Conservation (phyloP, 352 stramenopile genomes). For the Globisporangium emineosum region DNA sequence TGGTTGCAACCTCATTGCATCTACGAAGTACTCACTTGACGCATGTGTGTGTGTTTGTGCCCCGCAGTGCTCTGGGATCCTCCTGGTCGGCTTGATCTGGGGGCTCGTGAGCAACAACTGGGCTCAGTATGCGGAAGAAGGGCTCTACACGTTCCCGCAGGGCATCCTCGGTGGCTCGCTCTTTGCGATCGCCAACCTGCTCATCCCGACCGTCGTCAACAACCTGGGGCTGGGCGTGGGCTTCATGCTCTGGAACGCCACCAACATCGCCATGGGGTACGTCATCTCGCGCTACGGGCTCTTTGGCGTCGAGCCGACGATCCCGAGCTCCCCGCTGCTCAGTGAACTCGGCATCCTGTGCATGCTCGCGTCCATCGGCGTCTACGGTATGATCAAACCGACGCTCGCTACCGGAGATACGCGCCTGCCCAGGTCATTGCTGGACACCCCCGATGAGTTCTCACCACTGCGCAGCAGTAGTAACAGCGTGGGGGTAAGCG, state of each 20-base stretch:
- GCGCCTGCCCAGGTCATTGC: neutral
- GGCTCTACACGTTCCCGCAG: slow-evolving; percentile 78
- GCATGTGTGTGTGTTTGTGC: slow-evolving; percentile 6
- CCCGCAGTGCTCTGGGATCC: slow-evolving; percentile 73
- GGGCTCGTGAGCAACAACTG: slow-evolving; percentile 81
- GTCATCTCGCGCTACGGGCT: slow-evolving; percentile 72
- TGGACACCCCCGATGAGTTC: slow-evolving; percentile 20
- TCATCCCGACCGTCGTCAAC: slow-evolving; percentile 86
- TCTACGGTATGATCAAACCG: slow-evolving; percentile 78
- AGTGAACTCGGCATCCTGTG: slow-evolving; percentile 68
- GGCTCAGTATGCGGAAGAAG: slow-evolving; percentile 63
- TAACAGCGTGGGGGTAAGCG: neutral
- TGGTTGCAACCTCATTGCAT: neutral
- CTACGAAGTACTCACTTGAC: slow-evolving; percentile 8
- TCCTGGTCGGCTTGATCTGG: slow-evolving; percentile 77
- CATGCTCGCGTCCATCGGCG: slow-evolving; percentile 76
- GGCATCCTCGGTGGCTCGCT: slow-evolving; percentile 72
- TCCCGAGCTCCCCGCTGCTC: slow-evolving; percentile 49
- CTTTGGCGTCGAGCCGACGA: slow-evolving; percentile 60
- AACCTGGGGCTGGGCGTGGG: slow-evolving; percentile 71
- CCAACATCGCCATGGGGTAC: slow-evolving; percentile 82
- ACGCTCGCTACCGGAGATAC: slow-evolving; percentile 29
- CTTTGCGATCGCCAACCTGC: slow-evolving; percentile 76
- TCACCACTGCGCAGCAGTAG: slow-evolving; percentile 31
- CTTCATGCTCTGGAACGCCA: slow-evolving; percentile 88